These are phyloP conservation scores for Malassezia obtusa DNA, from an alignment of 1,284 basidiomycete species.

Conservation along the genomic window DNA sequence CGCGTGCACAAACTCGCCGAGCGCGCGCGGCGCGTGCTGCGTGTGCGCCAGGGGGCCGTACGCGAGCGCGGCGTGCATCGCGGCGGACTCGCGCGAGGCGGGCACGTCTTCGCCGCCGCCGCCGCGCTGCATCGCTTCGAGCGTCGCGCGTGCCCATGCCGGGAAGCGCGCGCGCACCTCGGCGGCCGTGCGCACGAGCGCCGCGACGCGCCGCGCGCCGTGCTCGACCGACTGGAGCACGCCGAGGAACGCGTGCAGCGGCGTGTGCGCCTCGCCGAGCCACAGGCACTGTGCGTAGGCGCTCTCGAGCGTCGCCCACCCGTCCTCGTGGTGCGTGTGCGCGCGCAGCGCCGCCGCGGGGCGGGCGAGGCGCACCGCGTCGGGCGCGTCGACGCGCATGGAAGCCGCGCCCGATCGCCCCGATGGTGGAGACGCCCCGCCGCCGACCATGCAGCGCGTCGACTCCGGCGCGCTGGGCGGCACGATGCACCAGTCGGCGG, in stretches of 20 bases:
- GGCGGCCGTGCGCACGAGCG: slow-evolving; percentile 2
- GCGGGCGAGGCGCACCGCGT: neutral
- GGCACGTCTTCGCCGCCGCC: neutral
- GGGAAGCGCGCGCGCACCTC: slow-evolving; percentile 8
- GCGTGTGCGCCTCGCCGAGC: slow-evolving; percentile 17
- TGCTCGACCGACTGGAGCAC: neutral
- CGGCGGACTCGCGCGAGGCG: neutral
- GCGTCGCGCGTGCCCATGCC: neutral
- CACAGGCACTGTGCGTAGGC: slow-evolving; percentile 6
- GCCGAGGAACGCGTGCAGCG: neutral
- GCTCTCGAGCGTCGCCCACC: neutral
- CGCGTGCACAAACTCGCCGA: neutral
- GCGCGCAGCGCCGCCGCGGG: neutral
- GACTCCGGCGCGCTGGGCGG: slow-evolving; percentile 1
- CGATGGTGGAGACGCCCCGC: too few species aligned
- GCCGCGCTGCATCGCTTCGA: neutral
- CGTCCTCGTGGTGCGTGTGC: neutral
- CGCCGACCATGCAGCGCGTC: slow-evolving; percentile 1
- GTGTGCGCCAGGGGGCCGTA: slow-evolving; percentile 2
- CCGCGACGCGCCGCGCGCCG: neutral
- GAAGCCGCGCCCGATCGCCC: neutral
- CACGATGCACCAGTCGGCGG: slow-evolving; percentile 8
- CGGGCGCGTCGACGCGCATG: neutral
- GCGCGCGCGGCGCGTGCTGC: neutral
- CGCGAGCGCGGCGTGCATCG: neutral